Conservation (phyloP, 306 rosid species). For the Prosopis cineraria region DNA sequence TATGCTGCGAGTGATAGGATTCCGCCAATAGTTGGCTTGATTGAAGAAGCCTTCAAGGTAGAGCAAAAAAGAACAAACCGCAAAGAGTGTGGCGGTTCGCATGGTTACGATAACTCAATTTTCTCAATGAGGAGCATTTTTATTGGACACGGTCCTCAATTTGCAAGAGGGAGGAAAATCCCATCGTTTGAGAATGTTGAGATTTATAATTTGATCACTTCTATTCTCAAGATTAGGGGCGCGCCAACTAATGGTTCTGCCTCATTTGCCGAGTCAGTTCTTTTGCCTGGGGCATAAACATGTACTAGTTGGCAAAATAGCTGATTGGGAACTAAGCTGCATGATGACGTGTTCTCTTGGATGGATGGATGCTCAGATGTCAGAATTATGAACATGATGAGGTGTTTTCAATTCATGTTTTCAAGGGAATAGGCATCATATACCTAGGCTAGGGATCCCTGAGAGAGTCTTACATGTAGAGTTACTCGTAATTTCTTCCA, state of each 20-base stretch:
- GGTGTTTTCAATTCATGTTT: constrained; percentile 32
- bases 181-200: constrained; percentile 92
- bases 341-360: constrained; percentile 17
- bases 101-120: constrained; percentile 87
- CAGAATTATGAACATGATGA: constrained; percentile 17
- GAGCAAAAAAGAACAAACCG: constrained; percentile 61
- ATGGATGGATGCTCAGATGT: not conserved
- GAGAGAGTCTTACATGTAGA: constrained; percentile 20
- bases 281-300: constrained; percentile 54
- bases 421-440: constrained; percentile 23
- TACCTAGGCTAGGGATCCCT: constrained; percentile 10
- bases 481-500: not conserved
- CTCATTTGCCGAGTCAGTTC: constrained; percentile 64
- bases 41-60: constrained; percentile 84
- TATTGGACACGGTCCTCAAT: constrained; percentile 92
- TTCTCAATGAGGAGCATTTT: constrained; percentile 96
- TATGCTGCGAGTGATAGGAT: constrained; percentile 69
- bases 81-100: constrained; percentile 91
- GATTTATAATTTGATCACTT: constrained; percentile 88
- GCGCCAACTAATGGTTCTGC: constrained; percentile 88
- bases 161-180: constrained; percentile 81
- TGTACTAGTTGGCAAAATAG: constrained; percentile 4
- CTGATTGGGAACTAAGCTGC: constrained; percentile 32
- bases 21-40: constrained; percentile 74
- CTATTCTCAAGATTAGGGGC: constrained; percentile 75